A percentile compares a stretch with the other conserved stretches of the same genome.
These are phyloP conservation scores for Protoeuglena noctilucae DNA, from an alignment of 139 green algal genomes.

Conservation along the genomic window DNA sequence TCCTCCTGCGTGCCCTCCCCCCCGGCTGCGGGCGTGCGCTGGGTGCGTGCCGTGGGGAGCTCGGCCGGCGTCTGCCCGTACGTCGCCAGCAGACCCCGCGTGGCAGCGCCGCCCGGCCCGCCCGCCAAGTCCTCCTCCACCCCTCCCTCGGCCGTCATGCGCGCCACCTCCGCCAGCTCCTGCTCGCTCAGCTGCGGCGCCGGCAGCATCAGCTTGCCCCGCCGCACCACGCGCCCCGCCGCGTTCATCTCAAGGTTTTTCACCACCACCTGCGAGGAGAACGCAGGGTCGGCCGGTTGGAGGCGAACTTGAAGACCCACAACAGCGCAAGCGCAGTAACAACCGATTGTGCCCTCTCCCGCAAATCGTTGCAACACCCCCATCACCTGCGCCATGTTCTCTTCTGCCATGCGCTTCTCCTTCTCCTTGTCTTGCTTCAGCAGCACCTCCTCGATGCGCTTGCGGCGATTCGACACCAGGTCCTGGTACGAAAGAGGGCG, in stretches of 20 bases:
- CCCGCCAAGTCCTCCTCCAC: constrained; percentile 19
- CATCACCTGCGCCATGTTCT: constrained; percentile 8
- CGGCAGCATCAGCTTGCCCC: constrained; percentile 76
- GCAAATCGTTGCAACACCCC: constrained; percentile 8
- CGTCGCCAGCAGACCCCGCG: constrained; percentile 51
- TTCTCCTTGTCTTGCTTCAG: constrained; percentile 66
- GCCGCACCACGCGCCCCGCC: constrained; percentile 18
- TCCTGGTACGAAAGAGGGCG: constrained; percentile 69
- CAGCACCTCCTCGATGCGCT: constrained; percentile 73
- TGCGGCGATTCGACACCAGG: constrained; percentile 64
- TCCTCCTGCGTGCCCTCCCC: constrained; percentile 25
- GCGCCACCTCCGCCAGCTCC: constrained; percentile 79
- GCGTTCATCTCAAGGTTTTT: constrained; percentile 51
- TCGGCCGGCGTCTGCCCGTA: constrained; percentile 35
- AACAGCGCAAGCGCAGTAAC: no score
- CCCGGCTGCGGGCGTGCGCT: constrained; percentile 42
- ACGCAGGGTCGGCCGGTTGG: no score
- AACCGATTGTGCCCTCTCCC: no score
- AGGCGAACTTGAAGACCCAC: no score
- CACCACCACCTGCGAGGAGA: no score
- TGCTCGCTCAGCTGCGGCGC: constrained; percentile 49
- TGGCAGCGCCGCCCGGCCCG: constrained; percentile 50
- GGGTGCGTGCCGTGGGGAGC: constrained; percentile 20
- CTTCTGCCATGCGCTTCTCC: constrained; percentile 35
- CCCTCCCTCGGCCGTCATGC: constrained; percentile 27